A percentile compares a stretch with the other conserved stretches of the same genome.
Evolutionary conservation across 2,329 filamentous ascomycete species (phyloP).

Genomic region (Emmonsiellopsis sp.): DNA sequence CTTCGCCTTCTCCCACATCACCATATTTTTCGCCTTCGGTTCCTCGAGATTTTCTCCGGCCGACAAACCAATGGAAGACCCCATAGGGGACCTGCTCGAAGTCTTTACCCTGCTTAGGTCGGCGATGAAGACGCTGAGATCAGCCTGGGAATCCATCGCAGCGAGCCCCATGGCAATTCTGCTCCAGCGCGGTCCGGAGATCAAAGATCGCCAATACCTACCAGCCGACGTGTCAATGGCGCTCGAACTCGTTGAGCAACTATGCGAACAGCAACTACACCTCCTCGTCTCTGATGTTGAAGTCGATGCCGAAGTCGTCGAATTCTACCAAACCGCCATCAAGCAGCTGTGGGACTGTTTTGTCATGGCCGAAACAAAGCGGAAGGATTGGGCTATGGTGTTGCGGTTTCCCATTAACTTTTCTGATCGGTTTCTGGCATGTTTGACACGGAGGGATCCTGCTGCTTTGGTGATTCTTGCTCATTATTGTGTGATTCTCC

Average conservation of each 20-base stretch:
- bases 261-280: conserved; percentile 1
- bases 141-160: conserved; percentile 6
- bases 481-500: conserved; percentile 28
- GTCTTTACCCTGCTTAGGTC: conserved; percentile 9
- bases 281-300: neutral
- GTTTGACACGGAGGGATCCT: conserved; percentile 21
- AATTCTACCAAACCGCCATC: conserved; percentile 5
- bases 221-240: conserved; percentile 5
- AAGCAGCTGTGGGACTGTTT: conserved; percentile 11
- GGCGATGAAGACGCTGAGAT: conserved; percentile 5
- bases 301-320: neutral
- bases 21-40: conserved; percentile 13
- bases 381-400: conserved; percentile 10
- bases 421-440: conserved; percentile 16
- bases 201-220: conserved; percentile 10
- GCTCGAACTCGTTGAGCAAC: conserved; percentile 8
- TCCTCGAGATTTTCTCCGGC: conserved; percentile 4
- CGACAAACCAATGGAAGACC: conserved; percentile 3
- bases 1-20: conserved; percentile 12
- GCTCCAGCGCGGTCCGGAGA: conserved; percentile 9
- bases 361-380: conserved; percentile 12
- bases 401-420: conserved; percentile 11
- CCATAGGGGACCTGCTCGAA: conserved; percentile 9
- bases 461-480: conserved; percentile 29
- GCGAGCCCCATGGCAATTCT: conserved; percentile 8